Conservation (phyloP, 805 yeast species). For the Clavispora carvajalis region DNA sequence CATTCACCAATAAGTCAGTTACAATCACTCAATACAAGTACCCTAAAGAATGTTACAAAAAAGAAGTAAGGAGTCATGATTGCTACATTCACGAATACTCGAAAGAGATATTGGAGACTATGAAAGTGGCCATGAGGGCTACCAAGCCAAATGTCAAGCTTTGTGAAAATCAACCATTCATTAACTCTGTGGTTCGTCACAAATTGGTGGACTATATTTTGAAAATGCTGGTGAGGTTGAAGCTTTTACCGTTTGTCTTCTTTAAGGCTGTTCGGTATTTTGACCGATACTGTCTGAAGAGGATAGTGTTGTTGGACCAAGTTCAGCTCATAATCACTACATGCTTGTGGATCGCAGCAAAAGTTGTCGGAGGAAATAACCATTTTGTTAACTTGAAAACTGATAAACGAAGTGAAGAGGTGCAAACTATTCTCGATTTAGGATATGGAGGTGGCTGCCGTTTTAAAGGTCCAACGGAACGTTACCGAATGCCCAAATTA, state of each 20-base stretch:
- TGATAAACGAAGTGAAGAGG: slow-evolving; percentile 5
- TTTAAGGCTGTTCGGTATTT: slow-evolving; percentile 68
- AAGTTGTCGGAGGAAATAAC: slow-evolving; percentile 71
- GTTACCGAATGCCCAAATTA: slow-evolving; percentile 62
- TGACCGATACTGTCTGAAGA: slow-evolving; percentile 85
- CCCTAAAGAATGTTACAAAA: slow-evolving; percentile 43
- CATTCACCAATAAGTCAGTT: slow-evolving; percentile 9
- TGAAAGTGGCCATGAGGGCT: slow-evolving; percentile 27
- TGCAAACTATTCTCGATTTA: slow-evolving; percentile 32
- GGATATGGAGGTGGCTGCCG: slow-evolving; percentile 52
- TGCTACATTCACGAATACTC: slow-evolving; percentile 46
- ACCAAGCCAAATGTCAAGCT: slow-evolving; percentile 47
- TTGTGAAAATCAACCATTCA: slow-evolving; percentile 84
- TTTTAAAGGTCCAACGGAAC: slow-evolving; percentile 63
- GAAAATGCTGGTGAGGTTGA: slow-evolving; percentile 60
- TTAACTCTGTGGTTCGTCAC: slow-evolving; percentile 67
- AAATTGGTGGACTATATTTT: slow-evolving; percentile 74
- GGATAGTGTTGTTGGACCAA: slow-evolving; percentile 81
- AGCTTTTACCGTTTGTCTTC: slow-evolving; percentile 63
- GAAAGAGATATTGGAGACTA: slow-evolving; percentile 41
- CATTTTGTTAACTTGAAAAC: slow-evolving; percentile 47
- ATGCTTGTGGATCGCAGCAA: slow-evolving; percentile 89
- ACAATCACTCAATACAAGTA: slow-evolving; percentile 39
- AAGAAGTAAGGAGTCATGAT: slow-evolving; percentile 46
- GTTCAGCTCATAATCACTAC: slow-evolving; percentile 88